phyloP scores from a whole-genome alignment of 768 basidiomycete genomes.

The Cystofilobasidium macerans region DNA sequence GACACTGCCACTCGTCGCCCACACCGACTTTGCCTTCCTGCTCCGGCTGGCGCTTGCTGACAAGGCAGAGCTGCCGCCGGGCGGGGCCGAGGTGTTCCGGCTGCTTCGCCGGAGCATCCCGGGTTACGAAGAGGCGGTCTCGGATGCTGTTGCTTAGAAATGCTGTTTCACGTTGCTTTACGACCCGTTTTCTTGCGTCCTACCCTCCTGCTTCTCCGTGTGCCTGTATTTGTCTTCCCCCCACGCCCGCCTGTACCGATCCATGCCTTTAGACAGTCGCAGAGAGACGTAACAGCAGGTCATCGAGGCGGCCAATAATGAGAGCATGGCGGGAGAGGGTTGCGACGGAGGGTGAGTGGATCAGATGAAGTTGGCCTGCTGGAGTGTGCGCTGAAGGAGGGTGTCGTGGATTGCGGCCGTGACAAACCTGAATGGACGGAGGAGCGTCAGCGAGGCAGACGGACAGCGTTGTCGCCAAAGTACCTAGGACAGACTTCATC shows the following conservation, averaged over 20 bases:
- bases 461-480: not conserved
- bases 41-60: slow-evolving; percentile 31
- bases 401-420: slow-evolving; percentile 14
- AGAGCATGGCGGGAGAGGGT: not conserved
- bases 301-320: too few species aligned
- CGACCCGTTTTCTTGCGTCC: too few species aligned
- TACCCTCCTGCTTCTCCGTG: not conserved
- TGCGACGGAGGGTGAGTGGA: not conserved
- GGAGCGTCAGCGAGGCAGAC: not conserved
- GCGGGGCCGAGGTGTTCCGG: slow-evolving; percentile 10
- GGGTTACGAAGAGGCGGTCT: slow-evolving; percentile 12
- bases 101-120: slow-evolving; percentile 9
- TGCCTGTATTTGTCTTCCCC: not conserved
- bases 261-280: not conserved
- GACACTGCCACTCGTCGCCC: slow-evolving; percentile 62
- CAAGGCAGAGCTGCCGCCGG: not conserved
- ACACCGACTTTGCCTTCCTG: slow-evolving; percentile 83
- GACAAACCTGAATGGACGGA: slow-evolving; percentile 8
- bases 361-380: slow-evolving; percentile 13
- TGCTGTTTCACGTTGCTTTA: not conserved
- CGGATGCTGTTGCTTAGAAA: not conserved
- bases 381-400: not conserved
- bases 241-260: too few species aligned
- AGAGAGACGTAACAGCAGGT: too few species aligned
- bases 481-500: not conserved